phyloP scores from a whole-genome alignment of 2,329 filamentous ascomycete genomes.

The Ceratocystis eucalypticola region DNA sequence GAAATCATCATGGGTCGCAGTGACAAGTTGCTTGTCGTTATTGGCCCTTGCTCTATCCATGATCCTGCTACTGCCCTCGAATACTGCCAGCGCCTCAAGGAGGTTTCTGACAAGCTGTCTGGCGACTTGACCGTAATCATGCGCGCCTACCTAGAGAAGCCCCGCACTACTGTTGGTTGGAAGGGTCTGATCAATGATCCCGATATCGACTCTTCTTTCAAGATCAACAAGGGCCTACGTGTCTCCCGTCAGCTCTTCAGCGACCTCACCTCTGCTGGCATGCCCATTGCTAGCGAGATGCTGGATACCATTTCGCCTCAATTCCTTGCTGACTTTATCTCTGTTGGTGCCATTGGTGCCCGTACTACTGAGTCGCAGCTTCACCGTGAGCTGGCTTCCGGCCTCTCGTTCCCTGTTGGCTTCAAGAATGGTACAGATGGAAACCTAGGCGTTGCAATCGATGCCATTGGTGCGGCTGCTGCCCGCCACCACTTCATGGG shows the following conservation, averaged over 20 bases:
- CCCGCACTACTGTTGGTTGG: conserved; percentile 95
- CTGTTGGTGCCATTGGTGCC: conserved; percentile 86
- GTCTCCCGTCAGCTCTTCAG: conserved; percentile 88
- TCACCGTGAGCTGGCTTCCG: conserved; percentile 88
- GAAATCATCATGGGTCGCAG: conserved; percentile 52
- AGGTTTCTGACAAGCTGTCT: conserved; percentile 63
- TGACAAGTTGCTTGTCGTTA: conserved; percentile 62
- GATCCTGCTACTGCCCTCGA: conserved; percentile 79
- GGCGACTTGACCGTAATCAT: conserved; percentile 85
- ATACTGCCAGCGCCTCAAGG: conserved; percentile 69
- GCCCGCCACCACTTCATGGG: conserved; percentile 95
- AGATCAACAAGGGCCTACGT: conserved; percentile 96
- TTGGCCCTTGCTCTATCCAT: conserved; percentile 94
- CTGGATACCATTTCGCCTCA: conserved; percentile 97
- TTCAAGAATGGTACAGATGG: conserved; percentile 99
- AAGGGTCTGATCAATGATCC: conserved; percentile 99
- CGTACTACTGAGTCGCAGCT: conserved; percentile 94
- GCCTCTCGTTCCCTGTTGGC: conserved; percentile 90
- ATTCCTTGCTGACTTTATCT: conserved; percentile 92
- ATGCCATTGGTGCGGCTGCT: conserved; percentile 79
- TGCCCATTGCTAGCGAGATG: conserved; percentile 97
- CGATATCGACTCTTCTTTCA: conserved; percentile 90
- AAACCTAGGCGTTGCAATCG: conserved; percentile 77
- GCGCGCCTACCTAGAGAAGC: conserved; percentile 98
- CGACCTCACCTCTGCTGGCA: conserved; percentile 71